Base-by-base conservation (phyloP, 805 yeast genomes). In the Yarrowia keelungensis region DNA sequence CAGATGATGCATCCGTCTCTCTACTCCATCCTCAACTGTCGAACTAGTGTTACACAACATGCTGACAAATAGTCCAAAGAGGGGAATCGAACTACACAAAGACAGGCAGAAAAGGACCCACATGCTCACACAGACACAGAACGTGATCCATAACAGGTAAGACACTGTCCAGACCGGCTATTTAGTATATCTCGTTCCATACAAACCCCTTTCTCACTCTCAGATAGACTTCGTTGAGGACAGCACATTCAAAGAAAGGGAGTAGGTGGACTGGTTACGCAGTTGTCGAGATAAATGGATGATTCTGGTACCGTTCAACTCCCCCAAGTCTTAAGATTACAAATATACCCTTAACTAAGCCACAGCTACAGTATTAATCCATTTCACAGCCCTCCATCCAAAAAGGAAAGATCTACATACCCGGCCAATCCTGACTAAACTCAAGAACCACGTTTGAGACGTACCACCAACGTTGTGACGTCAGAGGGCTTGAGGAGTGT, bases 381-480 rank as follows among this genome's bases (percentile, higher is more conserved):
- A 14, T 2, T 32, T n/a, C 3, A 35, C 41, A 1, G 8, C 15
- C 2, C 3, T 9, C 36, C n/a, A n/a, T 10, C 54, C 1, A 16
- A 36, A 16, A 19, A 12, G 22, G 19, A 53, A 53, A 10, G 58
- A 53, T 53, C 58, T 22, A 53, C 58, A 53, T 19, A 9, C 58
- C 15, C 11, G 43, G 12, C 43, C 58, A 53, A 53, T 53, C 58
- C 42, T 19, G 43, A 16, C 43, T 53, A 38, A 38, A 53, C 58
- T 38, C 58, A 11, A 38, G 32, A 36, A 53, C 58, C 58, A 53
- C 58, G 58, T 53, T 53, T 53, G 58, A 32, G 41, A 53, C 19
- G 58, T 53, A 38, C 42, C 7, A 11, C 43, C 58, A 53, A 38
- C 58, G 58, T 53, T 36, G 43, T 53, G 58, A 53, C 58, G 43